phyloP scores from a whole-genome alignment of 805 yeast species.

The Candida ficus region DNA sequence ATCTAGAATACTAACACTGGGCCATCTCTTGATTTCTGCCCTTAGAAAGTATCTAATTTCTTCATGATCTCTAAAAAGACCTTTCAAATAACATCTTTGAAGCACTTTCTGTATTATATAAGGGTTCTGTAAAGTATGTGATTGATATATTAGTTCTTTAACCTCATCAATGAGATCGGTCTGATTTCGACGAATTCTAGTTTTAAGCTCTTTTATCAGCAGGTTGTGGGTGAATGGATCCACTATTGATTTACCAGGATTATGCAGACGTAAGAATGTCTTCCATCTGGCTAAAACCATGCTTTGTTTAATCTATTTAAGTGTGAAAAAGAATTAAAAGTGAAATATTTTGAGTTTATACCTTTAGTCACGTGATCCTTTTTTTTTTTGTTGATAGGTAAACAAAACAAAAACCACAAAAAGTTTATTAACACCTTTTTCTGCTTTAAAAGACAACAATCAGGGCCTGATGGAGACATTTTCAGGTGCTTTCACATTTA shows the following conservation, averaged over 20 bases:
- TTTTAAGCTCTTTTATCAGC: conserved; percentile 9
- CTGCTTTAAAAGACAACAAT: no score
- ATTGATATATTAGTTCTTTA: background rate
- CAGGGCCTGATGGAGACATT: conserved; percentile 10
- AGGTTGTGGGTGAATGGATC: conserved; percentile 4
- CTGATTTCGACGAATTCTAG: conserved; percentile 11
- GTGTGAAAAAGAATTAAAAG: no score
- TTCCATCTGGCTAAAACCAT: no score
- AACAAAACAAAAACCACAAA: no score
- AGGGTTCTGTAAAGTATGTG: conserved; percentile 1
- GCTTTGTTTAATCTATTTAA: no score
- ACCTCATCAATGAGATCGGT: conserved; percentile 1
- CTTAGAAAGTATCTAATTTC: conserved; percentile 17
- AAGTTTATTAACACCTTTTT: no score
- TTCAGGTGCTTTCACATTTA: conserved; percentile 8
- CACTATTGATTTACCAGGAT: background rate
- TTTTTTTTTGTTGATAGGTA: no score
- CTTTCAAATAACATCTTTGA: conserved; percentile 16
- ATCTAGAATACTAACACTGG: conserved; percentile 12
- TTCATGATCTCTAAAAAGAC: conserved; percentile 17
- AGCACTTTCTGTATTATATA: conserved; percentile 13
- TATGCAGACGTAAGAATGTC: conserved; percentile 4
- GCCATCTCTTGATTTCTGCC: conserved; percentile 20
- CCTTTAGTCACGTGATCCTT: no score
- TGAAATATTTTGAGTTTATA: no score